Evolutionary conservation across 1,284 basidiomycete species (phyloP), one percentile per base, ranked within the genome.

Genomic region (Cryptococcus sp.): DNA sequence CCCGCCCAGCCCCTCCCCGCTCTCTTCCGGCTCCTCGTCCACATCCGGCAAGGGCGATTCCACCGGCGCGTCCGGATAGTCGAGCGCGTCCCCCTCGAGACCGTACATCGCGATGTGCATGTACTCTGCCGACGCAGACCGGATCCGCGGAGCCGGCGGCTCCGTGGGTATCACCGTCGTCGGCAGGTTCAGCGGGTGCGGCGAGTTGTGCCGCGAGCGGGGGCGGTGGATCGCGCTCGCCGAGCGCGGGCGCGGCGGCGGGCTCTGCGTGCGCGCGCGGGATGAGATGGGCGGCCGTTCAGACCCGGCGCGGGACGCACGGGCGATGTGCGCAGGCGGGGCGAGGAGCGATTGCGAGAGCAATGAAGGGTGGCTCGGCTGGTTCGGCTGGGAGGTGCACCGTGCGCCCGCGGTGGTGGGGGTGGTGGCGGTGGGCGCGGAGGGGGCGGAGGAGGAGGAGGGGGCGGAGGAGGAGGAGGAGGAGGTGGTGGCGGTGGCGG

Each of bases 21-120:
- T 24, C 23, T 16, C 24, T 16, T 20, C 20, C 20, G 20, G 20
- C 16, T 46, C 45, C 28, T 24, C 45, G 16, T 16, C 28, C 45
- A 46, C 18, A 28, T 46, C 45, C 16, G 45, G 45, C 24, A 46
- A 24, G 18, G 42, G 42, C 4, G 42, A 44, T 18, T 20, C 7
- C 12, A 16, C 35, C 3, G 49, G 8, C 20, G 21, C 44, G 40
- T 54, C 57, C n/a, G 51, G 49, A 18, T 50, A 54, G 47, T 59
- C 53, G 13, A 52, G 38, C 43, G 46, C 47, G 16, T 48, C 55
- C 4, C 38, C 47, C 43, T 55, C 55, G 11, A 61, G 20, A 1
- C 59, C 59, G 44, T 68, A 66, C 39, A 71, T 57, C 0, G 72
- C 72, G 6, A 74, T 64, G 21, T 70, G 63, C 71, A 74, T 72